Base-by-base conservation (phyloP, 1,284 basidiomycete genomes). In the Microbotryomycetes sp. region DNA sequence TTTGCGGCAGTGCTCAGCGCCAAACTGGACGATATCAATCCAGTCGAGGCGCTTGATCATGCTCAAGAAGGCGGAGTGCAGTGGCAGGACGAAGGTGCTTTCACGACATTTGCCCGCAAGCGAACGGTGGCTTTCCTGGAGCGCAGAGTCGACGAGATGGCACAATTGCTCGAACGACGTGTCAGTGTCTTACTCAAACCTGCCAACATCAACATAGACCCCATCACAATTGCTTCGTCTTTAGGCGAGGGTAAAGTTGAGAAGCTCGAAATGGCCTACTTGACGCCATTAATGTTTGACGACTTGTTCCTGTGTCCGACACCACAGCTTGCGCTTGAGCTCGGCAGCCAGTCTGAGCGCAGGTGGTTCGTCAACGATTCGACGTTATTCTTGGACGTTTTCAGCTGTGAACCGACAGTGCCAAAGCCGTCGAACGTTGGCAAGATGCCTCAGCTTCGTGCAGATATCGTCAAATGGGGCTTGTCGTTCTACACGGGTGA, bases 261-360 rank as follows among this genome's bases (percentile, higher is more conserved):
- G 28, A 52, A 66, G 51, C 71, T 82, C n/a, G 77, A 68, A 5
- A 79, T 86, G 41, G 75, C 74, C 27, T 82, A 82, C 65, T 76
- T 81, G 11, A 80, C 83, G 7, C 78, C 82, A 0, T 75, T 77
- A 4, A 76, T 84, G 63, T 87, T 83, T 73, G 78, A 78, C 2
- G 75, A 81, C 26, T 71, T 85, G 24, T 74, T 85, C 46, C 66
- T 78, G 6, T 74, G 76, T 9, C 81, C 81, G 1, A 80, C 80
- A 0, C 70, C 79, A 0, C 50, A 67, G 28, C 76, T 81, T 57
- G 79, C 79, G 0, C 64, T 81, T 3, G 66, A 80, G 7, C 54
- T 80, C 15, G 70, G 72, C 3, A 65, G 64, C 52, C 30, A 71
- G 61, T 50, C 69, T 18, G 57, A 72, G 53, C 49, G 67, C 45